These are phyloP conservation scores for Tardiomyces blankii DNA, from an alignment of 1,139 yeast genomes.

Conservation along the genomic window DNA sequence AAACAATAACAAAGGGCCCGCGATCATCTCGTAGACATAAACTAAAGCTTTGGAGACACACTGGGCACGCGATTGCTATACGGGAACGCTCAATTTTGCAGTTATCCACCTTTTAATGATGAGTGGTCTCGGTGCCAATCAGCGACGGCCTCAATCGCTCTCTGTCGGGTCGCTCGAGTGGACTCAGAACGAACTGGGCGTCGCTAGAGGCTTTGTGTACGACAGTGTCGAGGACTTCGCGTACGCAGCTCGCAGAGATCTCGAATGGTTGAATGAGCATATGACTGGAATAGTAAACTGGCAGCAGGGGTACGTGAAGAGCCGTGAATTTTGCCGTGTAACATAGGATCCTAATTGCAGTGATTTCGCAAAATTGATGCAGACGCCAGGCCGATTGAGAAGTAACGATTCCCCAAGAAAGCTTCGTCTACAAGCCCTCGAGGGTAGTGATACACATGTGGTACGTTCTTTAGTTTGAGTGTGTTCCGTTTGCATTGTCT, in stretches of 20 bases:
- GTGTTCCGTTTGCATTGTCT: too few relatives aligned
- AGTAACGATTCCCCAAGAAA: constrained; percentile 25
- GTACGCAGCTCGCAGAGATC: constrained; percentile 27
- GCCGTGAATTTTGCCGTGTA: not conserved
- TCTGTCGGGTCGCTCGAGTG: constrained; percentile 21
- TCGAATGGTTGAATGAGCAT: constrained; percentile 32
- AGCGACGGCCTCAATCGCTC: not conserved
- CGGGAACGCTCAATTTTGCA: too few relatives aligned
- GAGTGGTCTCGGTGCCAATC: too few relatives aligned
- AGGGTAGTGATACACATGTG: constrained; percentile 1
- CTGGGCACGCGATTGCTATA: too few relatives aligned
- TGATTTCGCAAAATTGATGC: constrained; percentile 18
- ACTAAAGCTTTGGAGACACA: too few relatives aligned
- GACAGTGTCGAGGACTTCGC: constrained; percentile 30
- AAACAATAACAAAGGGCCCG: not conserved
- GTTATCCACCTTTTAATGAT: too few relatives aligned
- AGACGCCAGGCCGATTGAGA: constrained; percentile 25
- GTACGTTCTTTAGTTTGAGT: too few relatives aligned
- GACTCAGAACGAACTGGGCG: constrained; percentile 32
- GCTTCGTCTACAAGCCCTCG: not conserved
- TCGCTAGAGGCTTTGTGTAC: constrained; percentile 21
- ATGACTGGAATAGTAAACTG: constrained; percentile 12
- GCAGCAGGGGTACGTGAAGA: not conserved
- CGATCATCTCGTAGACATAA: too few relatives aligned
- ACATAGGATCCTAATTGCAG: constrained; percentile 3